A percentile compares a stretch with the other conserved stretches of the same genome.
phyloP scores from a whole-genome alignment of 345 rosid species.

The Hibiscus mutabilis region DNA sequence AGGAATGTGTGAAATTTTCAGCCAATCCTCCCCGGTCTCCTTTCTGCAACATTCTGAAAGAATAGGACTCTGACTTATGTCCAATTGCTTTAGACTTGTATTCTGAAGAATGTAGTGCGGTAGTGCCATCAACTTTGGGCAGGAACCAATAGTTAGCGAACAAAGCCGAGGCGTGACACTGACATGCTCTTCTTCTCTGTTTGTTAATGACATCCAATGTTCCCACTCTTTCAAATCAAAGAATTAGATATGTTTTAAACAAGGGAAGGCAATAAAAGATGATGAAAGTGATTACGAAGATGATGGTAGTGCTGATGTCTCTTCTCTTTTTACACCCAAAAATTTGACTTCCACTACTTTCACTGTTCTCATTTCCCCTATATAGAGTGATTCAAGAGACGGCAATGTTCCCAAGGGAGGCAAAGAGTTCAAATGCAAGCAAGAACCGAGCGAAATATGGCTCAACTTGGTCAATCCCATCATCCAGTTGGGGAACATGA shows the following conservation, averaged over 20 bases:
- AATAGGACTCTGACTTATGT: background rate
- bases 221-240: slow-evolving; percentile 2
- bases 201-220: background rate
- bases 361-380: background rate
- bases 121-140: background rate
- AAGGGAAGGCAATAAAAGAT: background rate
- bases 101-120: background rate
- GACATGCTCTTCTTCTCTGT: background rate
- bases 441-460: background rate
- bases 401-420: slow-evolving; percentile 9
- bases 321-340: background rate
- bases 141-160: background rate
- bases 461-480: background rate
- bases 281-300: background rate
- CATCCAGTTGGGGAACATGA: background rate
- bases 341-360: too few relatives aligned
- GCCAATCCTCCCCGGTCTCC: background rate
- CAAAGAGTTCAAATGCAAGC: background rate
- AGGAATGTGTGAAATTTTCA: background rate
- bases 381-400: background rate
- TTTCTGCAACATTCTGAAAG: background rate
- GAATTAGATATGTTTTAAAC: background rate
- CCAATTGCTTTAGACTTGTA: slow-evolving; percentile 1
- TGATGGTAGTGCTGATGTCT: background rate
- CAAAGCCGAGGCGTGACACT: background rate